Evolutionary conservation across 2,329 filamentous ascomycete species (phyloP), one percentile per base, ranked within the genome.

Genomic region (Karstenula rhodostoma): DNA sequence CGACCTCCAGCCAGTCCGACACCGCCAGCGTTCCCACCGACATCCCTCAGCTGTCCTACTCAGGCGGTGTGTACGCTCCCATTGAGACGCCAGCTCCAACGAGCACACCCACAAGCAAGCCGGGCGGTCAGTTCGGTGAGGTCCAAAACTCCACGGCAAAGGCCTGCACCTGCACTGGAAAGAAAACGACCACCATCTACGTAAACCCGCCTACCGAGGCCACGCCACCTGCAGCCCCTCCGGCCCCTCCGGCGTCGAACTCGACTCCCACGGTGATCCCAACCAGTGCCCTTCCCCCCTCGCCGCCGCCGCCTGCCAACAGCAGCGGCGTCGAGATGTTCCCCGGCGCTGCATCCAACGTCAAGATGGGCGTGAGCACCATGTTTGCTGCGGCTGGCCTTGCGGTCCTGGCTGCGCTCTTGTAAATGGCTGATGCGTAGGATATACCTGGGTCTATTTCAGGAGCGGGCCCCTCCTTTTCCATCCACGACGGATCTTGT

Each of bases 151-250:
- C 64, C 19, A 56, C 50, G 27, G 56, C 37, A 40, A 37, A 40
- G 49, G 51, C 15, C 12, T 65, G 64, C 50, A 60, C 57, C 33
- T 72, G 69, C 64, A 68, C 65, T n/a, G 56, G 56, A 25, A 62
- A 49, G 37, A 53, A 48, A 43, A 61, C 71, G 1, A 52, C 59
- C 6, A 75, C 73, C 13, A 60, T 75, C 22, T 73, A 72, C 32
- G 67, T 74, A 6, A 46, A 44, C 42, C 52, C 52, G 23, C 52
- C 58, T 52, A 19, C 58, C 9, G 58, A 56, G n/a, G 52, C 55
- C 12, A 60, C 51, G 25, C 63, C 68, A 6, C 58, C 67, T n/a
- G 48, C 57, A 27, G 37, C 57, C 43, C 50, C 49, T 22, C 52
- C 58, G 27, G 56, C 56, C 15, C 48, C 66, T 2, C 50, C 55